These are phyloP conservation scores for Citrus reticulata DNA, from an alignment of 345 rosid species.

Conservation along the genomic window DNA sequence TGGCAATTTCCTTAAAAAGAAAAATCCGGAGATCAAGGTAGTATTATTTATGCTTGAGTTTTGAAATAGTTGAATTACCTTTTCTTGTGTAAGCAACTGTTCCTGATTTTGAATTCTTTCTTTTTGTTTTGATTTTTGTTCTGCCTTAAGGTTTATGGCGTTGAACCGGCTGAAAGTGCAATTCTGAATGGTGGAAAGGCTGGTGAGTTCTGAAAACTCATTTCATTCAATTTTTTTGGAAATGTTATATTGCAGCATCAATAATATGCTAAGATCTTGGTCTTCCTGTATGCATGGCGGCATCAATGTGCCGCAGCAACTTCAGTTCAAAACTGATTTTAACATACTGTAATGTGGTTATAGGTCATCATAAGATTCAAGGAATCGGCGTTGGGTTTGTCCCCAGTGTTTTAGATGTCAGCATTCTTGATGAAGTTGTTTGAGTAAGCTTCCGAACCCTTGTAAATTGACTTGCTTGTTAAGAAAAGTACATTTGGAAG, in stretches of 20 bases:
- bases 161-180: conserved; percentile 46
- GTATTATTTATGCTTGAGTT: background rate
- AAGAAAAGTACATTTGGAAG: too few relatives aligned
- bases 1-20: conserved; percentile 67
- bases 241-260: too few relatives aligned
- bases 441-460: conserved; percentile 20
- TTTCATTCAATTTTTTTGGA: too few relatives aligned
- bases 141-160: conserved; percentile 33
- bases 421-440: conserved; percentile 50
- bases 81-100: too few relatives aligned
- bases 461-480: too few relatives aligned
- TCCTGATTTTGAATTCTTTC: background rate
- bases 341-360: background rate
- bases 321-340: too few relatives aligned
- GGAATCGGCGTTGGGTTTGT: conserved; percentile 61
- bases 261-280: too few relatives aligned
- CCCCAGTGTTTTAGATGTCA: conserved; percentile 35
- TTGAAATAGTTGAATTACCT: background rate
- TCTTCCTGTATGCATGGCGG: too few relatives aligned
- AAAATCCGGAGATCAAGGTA: conserved; percentile 58
- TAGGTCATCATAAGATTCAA: conserved; percentile 50
- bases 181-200: conserved; percentile 40
- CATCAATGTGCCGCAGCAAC: background rate
- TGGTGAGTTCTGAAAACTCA: conserved; percentile 16
- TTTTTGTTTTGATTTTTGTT: background rate